Evolutionary conservation across 257 asterid species (phyloP), one percentile per base, ranked within the genome.

Genomic region (Solanum corneliomulleri): DNA sequence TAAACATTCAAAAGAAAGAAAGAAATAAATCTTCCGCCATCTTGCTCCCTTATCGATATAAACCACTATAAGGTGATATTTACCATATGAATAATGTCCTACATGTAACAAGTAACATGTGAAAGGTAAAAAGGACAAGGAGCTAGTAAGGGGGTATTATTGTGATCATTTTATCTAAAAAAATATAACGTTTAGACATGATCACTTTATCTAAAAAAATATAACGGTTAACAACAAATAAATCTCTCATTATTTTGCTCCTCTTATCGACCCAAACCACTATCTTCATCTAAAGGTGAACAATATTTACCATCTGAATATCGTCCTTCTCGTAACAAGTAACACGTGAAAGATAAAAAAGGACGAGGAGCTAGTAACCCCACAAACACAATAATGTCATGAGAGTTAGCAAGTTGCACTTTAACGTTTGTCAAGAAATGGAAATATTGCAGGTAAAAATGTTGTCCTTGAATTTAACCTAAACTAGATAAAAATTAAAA

Each of bases 341-440:
- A 62, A 14, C 93, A 92, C 88, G 90, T 91, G 94, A 92, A 41
- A 14, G 14, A 74, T 8, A 71, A 64, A 66, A 66, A 42, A 52
- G 84, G 66, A 75, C 68, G 1, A 52, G 0, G 62, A 52, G 1
- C 4, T 1, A 74, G 1, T 1, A 41, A 70, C 89, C 86, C 89
- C 62, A 41, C 44, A 83, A 70, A 31, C 33, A 37, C 37, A 84
- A 88, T 86, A 78, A 78, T 78, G 64, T 45, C 41, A 77, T 2
- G 84, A 18, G 25, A 23, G 25, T 9, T 9, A 78, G 84, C 13
- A 93, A 93, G 95, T 86, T 33, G 33, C 60, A 82, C 39, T 85
- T 89, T 62, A 84, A 90, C 86, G 41, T 88, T 92, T 88, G 92
- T 89, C 87, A 89, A 89, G 44, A 91, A 91, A 92, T 89, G 89